Percentiles rank a stretch among this genome's conserved stretches.
Conservation (phyloP, 164 flowering plant genomes). For the Aristolochia contorta region DNA sequence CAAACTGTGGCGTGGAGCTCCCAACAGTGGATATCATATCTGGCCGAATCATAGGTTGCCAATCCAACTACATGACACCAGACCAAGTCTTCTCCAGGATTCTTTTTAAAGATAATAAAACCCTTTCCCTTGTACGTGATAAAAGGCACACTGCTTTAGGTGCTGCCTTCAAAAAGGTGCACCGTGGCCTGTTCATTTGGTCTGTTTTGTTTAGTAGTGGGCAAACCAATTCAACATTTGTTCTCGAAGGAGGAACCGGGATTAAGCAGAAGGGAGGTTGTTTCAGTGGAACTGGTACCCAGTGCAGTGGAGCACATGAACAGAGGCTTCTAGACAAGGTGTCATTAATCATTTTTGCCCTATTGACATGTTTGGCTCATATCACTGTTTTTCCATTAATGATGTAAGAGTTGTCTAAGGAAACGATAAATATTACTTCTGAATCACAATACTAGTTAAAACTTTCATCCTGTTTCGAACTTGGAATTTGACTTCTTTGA, state of each 20-base stretch:
- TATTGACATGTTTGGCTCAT: constrained; percentile 8
- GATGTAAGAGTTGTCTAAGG: too few species aligned
- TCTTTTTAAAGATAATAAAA: constrained; percentile 33
- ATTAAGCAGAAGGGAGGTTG: constrained; percentile 76
- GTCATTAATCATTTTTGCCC: constrained; percentile 1
- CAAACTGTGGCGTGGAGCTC: constrained; percentile 88
- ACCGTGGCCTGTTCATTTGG: constrained; percentile 69
- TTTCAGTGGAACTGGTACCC: constrained; percentile 48
- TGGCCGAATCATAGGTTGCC: constrained; percentile 55
- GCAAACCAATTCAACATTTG: constrained; percentile 55
- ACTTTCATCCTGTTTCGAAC: too few species aligned
- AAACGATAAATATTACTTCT: too few species aligned
- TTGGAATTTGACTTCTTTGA: too few species aligned
- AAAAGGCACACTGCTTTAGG: constrained; percentile 59
- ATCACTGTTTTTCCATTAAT: not conserved
- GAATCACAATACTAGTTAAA: too few species aligned
- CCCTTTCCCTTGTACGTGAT: constrained; percentile 37
- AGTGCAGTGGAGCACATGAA: constrained; percentile 39
- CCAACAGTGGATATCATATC: constrained; percentile 68
- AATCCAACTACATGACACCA: constrained; percentile 48
- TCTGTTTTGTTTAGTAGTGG: constrained; percentile 61
- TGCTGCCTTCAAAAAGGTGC: constrained; percentile 45
- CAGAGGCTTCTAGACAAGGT: not conserved
- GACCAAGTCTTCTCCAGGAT: constrained; percentile 41
- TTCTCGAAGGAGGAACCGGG: constrained; percentile 70